A percentile compares a stretch with the other conserved stretches of the same genome.
These are phyloP conservation scores for Candida palmyrensis DNA, from an alignment of 805 yeast genomes.

Conservation along the genomic window DNA sequence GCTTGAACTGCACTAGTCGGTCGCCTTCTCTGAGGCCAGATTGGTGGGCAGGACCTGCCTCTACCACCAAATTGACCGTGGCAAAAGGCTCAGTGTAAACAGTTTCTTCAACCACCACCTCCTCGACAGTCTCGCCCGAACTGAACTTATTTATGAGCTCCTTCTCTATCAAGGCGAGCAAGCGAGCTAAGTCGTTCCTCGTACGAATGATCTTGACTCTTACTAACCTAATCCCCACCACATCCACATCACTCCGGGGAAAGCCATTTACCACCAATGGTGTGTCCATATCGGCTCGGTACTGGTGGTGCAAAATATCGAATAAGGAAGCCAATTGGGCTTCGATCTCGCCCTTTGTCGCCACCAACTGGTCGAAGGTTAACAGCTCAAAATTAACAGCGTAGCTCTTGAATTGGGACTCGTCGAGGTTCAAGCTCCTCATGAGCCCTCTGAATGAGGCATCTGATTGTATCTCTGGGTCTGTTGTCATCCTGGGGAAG, in stretches of 20 bases:
- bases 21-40: conserved; percentile 56
- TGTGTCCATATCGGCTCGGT: conserved; percentile 58
- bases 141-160: conserved; percentile 43
- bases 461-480: conserved; percentile 9
- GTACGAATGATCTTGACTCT: conserved; percentile 63
- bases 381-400: conserved; percentile 11
- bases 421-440: conserved; percentile 22
- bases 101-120: neutral
- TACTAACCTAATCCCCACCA: conserved; percentile 55
- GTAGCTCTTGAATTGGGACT: conserved; percentile 15
- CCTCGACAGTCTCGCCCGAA: neutral
- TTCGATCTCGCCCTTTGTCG: conserved; percentile 16
- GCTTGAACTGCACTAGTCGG: conserved; percentile 40
- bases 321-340: conserved; percentile 27
- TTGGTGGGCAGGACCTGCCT: conserved; percentile 49
- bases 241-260: conserved; percentile 81
- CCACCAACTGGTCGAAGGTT: conserved; percentile 10
- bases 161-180: conserved; percentile 43
- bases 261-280: conserved; percentile 70
- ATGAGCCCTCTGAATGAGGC: conserved; percentile 22
- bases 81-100: conserved; percentile 47
- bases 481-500: conserved; percentile 14
- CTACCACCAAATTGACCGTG: conserved; percentile 42
- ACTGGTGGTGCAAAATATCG: conserved; percentile 35
- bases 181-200: conserved; percentile 59